These are phyloP conservation scores for Tuber indicum DNA, from an alignment of 495 filamentous ascomycete genomes.

Conservation along the genomic window DNA sequence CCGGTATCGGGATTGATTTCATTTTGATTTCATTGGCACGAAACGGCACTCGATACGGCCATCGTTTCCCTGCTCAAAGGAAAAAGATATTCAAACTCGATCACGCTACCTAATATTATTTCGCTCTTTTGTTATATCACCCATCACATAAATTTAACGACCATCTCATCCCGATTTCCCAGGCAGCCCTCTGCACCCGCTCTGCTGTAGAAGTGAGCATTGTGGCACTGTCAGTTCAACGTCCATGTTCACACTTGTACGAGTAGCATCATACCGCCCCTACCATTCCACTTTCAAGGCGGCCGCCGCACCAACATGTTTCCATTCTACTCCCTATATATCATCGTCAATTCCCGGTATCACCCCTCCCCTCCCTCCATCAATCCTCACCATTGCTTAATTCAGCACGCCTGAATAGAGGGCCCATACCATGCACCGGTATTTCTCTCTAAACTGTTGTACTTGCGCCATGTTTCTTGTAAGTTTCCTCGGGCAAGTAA, in stretches of 20 bases:
- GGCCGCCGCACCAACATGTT: neutral
- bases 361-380: neutral
- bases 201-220: neutral
- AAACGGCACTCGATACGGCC: neutral
- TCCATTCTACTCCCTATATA: neutral
- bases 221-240: neutral
- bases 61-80: neutral
- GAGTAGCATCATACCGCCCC: neutral
- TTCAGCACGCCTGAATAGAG: neutral
- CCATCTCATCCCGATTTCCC: neutral
- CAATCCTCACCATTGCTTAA: neutral
- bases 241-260: neutral
- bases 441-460: neutral
- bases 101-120: neutral
- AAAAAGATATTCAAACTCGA: neutral
- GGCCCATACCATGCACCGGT: neutral
- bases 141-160: neutral
- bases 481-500: neutral
- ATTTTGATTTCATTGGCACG: neutral
- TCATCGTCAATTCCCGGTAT: neutral
- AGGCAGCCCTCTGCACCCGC: neutral
- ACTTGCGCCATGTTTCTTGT: neutral
- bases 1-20: neutral
- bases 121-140: neutral
- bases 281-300: neutral